Percentiles rank a stretch among this genome's conserved stretches.
Evolutionary conservation across 805 yeast species (phyloP).

Genomic region (Saitoella complicata): DNA sequence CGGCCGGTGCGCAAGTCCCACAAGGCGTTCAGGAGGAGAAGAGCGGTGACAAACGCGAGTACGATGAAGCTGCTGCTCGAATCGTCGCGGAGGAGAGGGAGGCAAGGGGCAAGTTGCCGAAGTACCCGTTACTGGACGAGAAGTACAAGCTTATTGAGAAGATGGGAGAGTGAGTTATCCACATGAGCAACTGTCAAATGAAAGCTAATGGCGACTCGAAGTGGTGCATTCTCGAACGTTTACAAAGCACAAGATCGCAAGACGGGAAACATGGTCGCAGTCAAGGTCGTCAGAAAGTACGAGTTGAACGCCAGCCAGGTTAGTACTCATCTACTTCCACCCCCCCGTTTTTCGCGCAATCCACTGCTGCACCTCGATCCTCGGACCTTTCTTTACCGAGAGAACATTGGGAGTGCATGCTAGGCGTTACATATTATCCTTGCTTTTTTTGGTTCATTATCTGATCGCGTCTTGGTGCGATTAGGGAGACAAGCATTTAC

Average conservation of each 20-base stretch:
- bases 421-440: too few relatives aligned
- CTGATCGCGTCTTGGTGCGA: too few relatives aligned
- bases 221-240: conserved; percentile 81
- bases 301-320: conserved; percentile 15
- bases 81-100: conserved; percentile 26
- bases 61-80: conserved; percentile 23
- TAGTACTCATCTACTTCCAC: neutral
- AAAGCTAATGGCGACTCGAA: conserved; percentile 30
- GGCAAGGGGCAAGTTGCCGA: conserved; percentile 19
- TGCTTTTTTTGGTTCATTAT: too few relatives aligned
- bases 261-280: conserved; percentile 40
- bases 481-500: too few relatives aligned
- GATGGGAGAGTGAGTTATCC: conserved; percentile 25
- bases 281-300: conserved; percentile 55
- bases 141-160: conserved; percentile 23
- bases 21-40: neutral
- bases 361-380: too few relatives aligned
- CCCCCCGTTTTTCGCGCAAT: neutral
- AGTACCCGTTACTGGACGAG: conserved; percentile 19
- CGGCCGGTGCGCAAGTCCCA: neutral
- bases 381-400: too few relatives aligned
- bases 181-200: too few relatives aligned
- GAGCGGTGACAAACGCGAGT: conserved; percentile 16
- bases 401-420: too few relatives aligned
- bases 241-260: conserved; percentile 45